phyloP scores from a whole-genome alignment of 768 basidiomycete genomes.

The Boletus speciosus region DNA sequence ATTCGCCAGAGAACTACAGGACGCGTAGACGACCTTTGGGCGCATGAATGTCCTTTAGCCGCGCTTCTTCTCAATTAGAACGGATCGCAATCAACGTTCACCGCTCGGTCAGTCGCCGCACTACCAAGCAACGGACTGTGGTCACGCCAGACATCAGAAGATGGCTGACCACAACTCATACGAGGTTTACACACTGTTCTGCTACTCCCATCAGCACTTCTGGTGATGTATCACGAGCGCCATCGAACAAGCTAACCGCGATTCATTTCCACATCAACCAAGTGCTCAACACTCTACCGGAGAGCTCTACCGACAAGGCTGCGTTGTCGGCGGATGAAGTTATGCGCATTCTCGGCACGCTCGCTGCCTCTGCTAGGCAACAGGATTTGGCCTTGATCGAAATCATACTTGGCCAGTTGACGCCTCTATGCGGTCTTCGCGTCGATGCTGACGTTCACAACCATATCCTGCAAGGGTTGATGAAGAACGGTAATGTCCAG shows the following conservation, averaged over 20 bases:
- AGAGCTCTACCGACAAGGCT: slow-evolving; percentile 1
- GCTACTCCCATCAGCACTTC: neutral
- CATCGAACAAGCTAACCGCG: slow-evolving; percentile 17
- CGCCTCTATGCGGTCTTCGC: slow-evolving; percentile 42
- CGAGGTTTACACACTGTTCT: slow-evolving; percentile 2
- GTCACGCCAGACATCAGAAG: slow-evolving; percentile 14
- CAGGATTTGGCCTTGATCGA: slow-evolving; percentile 54
- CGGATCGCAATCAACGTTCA: slow-evolving; percentile 25
- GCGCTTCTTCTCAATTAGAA: slow-evolving; percentile 35
- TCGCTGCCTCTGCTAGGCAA: slow-evolving; percentile 51
- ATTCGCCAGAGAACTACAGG: slow-evolving; percentile 6
- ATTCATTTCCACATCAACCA: slow-evolving; percentile 24
- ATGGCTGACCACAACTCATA: slow-evolving; percentile 22
- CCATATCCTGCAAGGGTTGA: slow-evolving; percentile 47
- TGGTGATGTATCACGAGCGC: slow-evolving; percentile 9
- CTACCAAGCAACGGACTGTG: slow-evolving; percentile 6
- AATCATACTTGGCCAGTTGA: slow-evolving; percentile 49
- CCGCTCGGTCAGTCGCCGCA: slow-evolving; percentile 18
- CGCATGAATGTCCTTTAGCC: slow-evolving; percentile 61
- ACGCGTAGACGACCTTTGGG: slow-evolving; percentile 15
- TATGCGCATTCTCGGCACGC: slow-evolving; percentile 38
- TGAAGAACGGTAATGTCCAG: slow-evolving; percentile 40
- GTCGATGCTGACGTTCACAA: slow-evolving; percentile 48
- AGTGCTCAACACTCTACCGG: slow-evolving; percentile 21
- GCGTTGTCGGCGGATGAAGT: slow-evolving; percentile 30